phyloP scores from a whole-genome alignment of 2,329 filamentous ascomycete species.

The Hymenoscyphus occultus region DNA sequence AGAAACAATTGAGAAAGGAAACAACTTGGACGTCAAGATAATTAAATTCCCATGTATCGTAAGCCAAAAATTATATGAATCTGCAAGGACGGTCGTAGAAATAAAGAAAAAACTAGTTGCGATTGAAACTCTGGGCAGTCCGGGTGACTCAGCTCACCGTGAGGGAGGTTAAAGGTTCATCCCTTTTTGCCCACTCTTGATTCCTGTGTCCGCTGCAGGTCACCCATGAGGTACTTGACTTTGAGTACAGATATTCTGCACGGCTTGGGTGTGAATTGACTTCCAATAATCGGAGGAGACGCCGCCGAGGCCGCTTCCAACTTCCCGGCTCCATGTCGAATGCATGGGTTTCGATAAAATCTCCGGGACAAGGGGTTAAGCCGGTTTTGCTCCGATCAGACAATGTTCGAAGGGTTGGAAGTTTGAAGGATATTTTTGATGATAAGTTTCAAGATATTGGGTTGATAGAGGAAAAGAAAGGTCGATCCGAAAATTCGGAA shows the following conservation, averaged over 20 bases:
- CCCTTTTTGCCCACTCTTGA: not conserved
- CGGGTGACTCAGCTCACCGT: not conserved
- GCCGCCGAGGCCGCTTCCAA: too few species aligned
- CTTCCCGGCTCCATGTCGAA: not conserved
- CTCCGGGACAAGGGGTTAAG: not conserved
- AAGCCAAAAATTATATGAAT: not conserved
- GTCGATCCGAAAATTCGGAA: too few species aligned
- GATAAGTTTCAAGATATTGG: too few species aligned
- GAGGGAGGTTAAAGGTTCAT: not conserved
- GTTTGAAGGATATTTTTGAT: too few species aligned
- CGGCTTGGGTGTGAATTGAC: too few species aligned
- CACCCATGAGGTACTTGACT: too few species aligned
- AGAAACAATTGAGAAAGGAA: not conserved
- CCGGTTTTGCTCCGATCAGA: not conserved
- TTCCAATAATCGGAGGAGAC: too few species aligned
- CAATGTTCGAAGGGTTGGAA: too few species aligned
- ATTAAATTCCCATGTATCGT: not conserved
- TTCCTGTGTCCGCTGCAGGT: not conserved
- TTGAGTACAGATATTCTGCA: too few species aligned
- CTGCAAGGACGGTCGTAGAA: not conserved
- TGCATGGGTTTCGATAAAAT: not conserved
- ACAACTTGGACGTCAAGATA: not conserved
- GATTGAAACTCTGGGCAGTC: not conserved
- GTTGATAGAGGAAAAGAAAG: too few species aligned
- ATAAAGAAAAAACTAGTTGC: not conserved